These are phyloP conservation scores for Penicillium occitanis DNA, from an alignment of 2,329 filamentous ascomycete species.

Conservation along the genomic window DNA sequence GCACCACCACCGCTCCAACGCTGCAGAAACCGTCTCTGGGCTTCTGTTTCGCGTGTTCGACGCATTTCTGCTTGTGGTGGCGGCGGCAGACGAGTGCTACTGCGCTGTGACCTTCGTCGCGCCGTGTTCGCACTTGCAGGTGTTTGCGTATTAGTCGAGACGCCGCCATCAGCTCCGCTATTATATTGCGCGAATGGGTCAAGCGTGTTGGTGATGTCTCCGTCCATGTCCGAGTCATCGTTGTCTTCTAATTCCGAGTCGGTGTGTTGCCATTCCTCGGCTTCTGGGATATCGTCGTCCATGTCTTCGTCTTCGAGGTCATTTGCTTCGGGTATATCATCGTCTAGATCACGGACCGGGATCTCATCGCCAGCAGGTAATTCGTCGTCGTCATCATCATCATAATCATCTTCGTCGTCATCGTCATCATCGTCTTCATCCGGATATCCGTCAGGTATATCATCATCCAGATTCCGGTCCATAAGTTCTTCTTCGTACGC, in stretches of 20 bases:
- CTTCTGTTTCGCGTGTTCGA: slow-evolving; percentile 37
- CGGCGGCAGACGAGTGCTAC: slow-evolving; percentile 26
- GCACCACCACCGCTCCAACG: slow-evolving; percentile 40
- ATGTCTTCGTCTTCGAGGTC: slow-evolving; percentile 51
- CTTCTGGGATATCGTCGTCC: slow-evolving; percentile 41
- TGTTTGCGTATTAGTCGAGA: slow-evolving; percentile 30
- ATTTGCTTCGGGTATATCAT: slow-evolving; percentile 62
- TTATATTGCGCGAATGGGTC: slow-evolving; percentile 32
- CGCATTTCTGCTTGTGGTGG: slow-evolving; percentile 28
- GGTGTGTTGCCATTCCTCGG: slow-evolving; percentile 70
- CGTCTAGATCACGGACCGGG: slow-evolving; percentile 70
- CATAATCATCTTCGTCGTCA: slow-evolving; percentile 44
- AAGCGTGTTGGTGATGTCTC: slow-evolving; percentile 36
- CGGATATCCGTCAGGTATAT: slow-evolving; percentile 64
- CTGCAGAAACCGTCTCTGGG: slow-evolving; percentile 40
- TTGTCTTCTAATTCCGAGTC: slow-evolving; percentile 67
- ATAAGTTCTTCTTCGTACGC: slow-evolving; percentile 52
- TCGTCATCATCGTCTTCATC: slow-evolving; percentile 46
- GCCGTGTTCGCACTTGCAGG: slow-evolving; percentile 29
- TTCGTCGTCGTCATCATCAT: slow-evolving; percentile 46
- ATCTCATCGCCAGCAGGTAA: slow-evolving; percentile 55
- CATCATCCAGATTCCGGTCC: slow-evolving; percentile 67
- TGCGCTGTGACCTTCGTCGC: slow-evolving; percentile 10
- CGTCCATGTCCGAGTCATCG: slow-evolving; percentile 46
- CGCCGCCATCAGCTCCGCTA: slow-evolving; percentile 18